phyloP scores from a whole-genome alignment of 768 basidiomycete species.

The Xanthoconium stramineum region DNA sequence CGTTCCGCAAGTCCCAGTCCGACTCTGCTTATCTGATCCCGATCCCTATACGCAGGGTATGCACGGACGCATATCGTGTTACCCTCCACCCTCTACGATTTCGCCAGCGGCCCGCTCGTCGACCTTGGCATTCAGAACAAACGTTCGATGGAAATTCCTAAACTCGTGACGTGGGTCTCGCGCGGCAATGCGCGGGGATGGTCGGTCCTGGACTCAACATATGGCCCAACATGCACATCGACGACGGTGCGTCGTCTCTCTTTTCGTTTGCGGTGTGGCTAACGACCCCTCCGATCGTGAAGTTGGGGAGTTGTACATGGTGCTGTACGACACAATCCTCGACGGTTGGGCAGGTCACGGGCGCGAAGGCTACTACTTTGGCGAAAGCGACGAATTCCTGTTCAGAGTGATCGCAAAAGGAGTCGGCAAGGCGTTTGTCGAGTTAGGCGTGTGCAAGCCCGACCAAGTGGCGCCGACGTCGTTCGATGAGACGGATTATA shows the following conservation, averaged over 20 bases:
- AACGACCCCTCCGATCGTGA: not conserved
- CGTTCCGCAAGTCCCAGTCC: not conserved
- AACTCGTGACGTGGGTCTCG: conserved; percentile 42
- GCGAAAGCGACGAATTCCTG: conserved; percentile 45
- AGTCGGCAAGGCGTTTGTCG: conserved; percentile 31
- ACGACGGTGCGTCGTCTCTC: not conserved
- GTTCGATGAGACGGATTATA: conserved; percentile 33
- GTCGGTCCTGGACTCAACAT: conserved; percentile 55
- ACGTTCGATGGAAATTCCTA: conserved; percentile 53
- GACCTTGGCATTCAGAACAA: conserved; percentile 42
- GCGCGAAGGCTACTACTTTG: conserved; percentile 51
- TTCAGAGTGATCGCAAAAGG: conserved; percentile 39
- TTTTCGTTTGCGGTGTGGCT: not conserved
- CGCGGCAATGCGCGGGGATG: conserved; percentile 49
- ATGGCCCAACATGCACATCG: conserved; percentile 53
- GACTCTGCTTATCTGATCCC: too few relatives aligned
- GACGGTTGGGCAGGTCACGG: conserved; percentile 9
- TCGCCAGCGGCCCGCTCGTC: conserved; percentile 44
- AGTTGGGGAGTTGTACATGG: conserved; percentile 39
- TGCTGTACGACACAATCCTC: conserved; percentile 37
- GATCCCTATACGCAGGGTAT: not conserved
- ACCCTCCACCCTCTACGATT: conserved; percentile 56
- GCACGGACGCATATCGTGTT: conserved; percentile 39
- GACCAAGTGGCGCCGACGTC: conserved; percentile 32
- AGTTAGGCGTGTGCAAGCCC: not conserved